A percentile compares a stretch with the other conserved stretches of the same genome.
phyloP scores from a whole-genome alignment of 169 alveolate species.

The Plasmodium knowlesi region DNA sequence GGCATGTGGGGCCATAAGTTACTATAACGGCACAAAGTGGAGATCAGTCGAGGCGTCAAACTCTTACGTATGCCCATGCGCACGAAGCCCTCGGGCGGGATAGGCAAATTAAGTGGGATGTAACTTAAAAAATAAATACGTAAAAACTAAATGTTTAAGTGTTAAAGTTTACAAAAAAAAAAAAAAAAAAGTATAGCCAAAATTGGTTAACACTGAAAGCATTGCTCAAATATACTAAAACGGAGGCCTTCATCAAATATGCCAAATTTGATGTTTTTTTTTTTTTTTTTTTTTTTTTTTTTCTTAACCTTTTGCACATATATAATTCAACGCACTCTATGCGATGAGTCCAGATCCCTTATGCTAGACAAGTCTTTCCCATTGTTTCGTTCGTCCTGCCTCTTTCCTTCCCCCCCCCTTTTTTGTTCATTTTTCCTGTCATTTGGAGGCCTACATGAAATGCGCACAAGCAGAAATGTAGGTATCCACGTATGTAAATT shows the following conservation, averaged over 20 bases:
- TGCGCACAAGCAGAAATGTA: neutral
- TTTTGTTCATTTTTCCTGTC: neutral
- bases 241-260: neutral
- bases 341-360: neutral
- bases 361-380: neutral
- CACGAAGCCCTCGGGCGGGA: neutral
- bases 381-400: neutral
- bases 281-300: neutral
- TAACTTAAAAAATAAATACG: neutral
- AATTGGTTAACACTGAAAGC: neutral
- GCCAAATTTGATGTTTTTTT: neutral
- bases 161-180: neutral
- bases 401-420: neutral
- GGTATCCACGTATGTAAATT: neutral
- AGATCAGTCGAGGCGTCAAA: neutral
- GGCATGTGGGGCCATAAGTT: neutral
- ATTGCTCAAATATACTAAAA: neutral
- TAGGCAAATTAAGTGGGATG: neutral
- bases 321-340: conserved; percentile 3
- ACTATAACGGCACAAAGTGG: neutral
- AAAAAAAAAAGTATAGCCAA: neutral
- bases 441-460: neutral
- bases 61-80: neutral
- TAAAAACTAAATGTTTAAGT: neutral
- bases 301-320: neutral